A percentile compares a stretch with the other conserved stretches of the same genome.
Evolutionary conservation across 352 stramenopile genomes (phyloP).

Genomic region (Pythium dissimile): DNA sequence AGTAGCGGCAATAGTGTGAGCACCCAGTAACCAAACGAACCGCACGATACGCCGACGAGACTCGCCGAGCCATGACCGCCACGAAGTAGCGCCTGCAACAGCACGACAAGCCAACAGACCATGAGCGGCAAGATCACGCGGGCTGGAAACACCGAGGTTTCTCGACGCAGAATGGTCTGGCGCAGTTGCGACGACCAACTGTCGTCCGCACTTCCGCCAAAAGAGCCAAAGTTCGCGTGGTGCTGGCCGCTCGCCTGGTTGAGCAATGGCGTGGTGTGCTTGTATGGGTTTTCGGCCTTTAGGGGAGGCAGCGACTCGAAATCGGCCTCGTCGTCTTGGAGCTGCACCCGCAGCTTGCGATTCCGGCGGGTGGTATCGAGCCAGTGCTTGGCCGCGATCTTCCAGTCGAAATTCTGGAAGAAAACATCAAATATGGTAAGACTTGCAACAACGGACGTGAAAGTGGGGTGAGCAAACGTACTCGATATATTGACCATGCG

Average conservation of each 20-base stretch:
- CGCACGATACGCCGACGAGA: constrained; percentile 91
- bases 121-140: constrained; percentile 55
- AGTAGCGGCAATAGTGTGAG: constrained; percentile 87
- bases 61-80: constrained; percentile 67
- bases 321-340: constrained; percentile 51
- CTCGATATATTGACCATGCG: constrained; percentile 67
- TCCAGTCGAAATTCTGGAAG: constrained; percentile 57
- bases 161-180: constrained; percentile 37
- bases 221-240: background rate
- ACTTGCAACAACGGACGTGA: background rate
- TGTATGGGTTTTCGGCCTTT: background rate
- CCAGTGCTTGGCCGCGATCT: constrained; percentile 60
- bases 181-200: constrained; percentile 31
- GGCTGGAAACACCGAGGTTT: constrained; percentile 49
- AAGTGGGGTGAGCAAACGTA: constrained; percentile 24
- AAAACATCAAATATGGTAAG: background rate
- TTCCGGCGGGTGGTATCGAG: constrained; percentile 59
- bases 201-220: constrained; percentile 20
- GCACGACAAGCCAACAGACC: constrained; percentile 61
- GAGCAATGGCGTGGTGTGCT: constrained; percentile 1
- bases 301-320: constrained; percentile 57
- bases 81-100: constrained; percentile 67
- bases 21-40: constrained; percentile 90
- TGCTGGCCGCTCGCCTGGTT: background rate
- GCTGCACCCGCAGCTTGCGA: constrained; percentile 39